A percentile compares a stretch with the other conserved stretches of the same genome.
phyloP scores from a whole-genome alignment of 306 rosid genomes.

The Trifolium pratense region DNA sequence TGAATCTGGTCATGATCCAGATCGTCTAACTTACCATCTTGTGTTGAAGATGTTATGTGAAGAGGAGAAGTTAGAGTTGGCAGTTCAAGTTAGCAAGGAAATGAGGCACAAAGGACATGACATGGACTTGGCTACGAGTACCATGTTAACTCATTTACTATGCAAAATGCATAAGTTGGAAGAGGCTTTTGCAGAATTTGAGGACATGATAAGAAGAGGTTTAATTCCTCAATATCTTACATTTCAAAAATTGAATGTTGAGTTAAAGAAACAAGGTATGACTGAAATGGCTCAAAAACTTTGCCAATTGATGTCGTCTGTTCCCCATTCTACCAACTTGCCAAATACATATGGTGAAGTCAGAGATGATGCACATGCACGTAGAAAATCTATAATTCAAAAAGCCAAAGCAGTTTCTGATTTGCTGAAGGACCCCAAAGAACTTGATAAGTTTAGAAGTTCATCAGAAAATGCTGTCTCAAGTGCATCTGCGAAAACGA shows the following conservation, averaged over 20 bases:
- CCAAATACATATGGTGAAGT: constrained; percentile 66
- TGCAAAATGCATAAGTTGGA: constrained; percentile 74
- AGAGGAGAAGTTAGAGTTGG: constrained; percentile 73
- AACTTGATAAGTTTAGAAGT: constrained; percentile 57
- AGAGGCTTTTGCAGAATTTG: constrained; percentile 77
- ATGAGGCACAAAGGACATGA: constrained; percentile 80
- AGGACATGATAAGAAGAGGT: constrained; percentile 83
- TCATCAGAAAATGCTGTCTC: constrained; percentile 53
- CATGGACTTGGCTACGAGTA: constrained; percentile 81
- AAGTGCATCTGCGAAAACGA: constrained; percentile 43
- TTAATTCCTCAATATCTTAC: constrained; percentile 85
- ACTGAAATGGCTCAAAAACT: constrained; percentile 65
- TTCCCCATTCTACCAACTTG: constrained; percentile 72
- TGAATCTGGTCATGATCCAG: constrained; percentile 77
- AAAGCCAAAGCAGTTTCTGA: constrained; percentile 80
- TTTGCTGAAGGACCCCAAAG: constrained; percentile 73
- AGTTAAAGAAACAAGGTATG: constrained; percentile 66
- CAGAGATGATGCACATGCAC: constrained; percentile 49
- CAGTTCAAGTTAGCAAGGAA: constrained; percentile 80
- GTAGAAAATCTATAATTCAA: constrained; percentile 65
- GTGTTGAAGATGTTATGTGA: constrained; percentile 88
- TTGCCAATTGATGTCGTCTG: constrained; percentile 70
- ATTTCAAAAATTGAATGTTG: constrained; percentile 67
- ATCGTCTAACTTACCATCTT: constrained; percentile 84
- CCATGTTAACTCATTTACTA: constrained; percentile 78